phyloP scores from a whole-genome alignment of 2,329 filamentous ascomycete species.

The Penicillium sp. region DNA sequence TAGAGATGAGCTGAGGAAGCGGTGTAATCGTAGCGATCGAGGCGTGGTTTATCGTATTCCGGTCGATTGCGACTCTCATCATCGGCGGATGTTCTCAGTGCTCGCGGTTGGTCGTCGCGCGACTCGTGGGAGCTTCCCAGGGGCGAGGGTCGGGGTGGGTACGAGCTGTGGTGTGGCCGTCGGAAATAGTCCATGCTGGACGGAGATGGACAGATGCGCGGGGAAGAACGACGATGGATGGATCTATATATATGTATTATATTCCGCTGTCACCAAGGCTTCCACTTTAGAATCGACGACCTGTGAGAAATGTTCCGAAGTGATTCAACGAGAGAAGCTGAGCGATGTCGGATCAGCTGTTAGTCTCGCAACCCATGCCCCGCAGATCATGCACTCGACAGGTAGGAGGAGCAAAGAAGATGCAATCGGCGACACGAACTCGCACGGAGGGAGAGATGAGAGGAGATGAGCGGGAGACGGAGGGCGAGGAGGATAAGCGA shows the following conservation, averaged over 20 bases:
- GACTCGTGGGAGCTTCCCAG: conserved; percentile 32
- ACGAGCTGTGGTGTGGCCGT: conserved; percentile 27
- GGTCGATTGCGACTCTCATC: conserved; percentile 21
- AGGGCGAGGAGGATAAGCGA: not conserved
- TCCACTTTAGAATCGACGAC: conserved; percentile 8
- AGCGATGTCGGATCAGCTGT: conserved; percentile 20
- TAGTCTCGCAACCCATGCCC: conserved; percentile 21
- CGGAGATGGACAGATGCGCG: conserved; percentile 1
- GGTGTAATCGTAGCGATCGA: conserved; percentile 17
- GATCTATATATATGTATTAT: no score
- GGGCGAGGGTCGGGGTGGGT: conserved; percentile 34
- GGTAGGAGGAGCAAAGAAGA: conserved; percentile 15
- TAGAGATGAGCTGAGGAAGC: conserved; percentile 13
- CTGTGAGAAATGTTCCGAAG: conserved; percentile 15
- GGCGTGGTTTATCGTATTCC: conserved; percentile 20
- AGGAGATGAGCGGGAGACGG: conserved; percentile 2
- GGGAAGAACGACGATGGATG: not conserved
- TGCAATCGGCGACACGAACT: not conserved
- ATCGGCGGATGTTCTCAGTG: not conserved
- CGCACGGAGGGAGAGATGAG: not conserved
- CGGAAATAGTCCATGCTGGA: conserved; percentile 29
- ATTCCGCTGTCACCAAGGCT: no score
- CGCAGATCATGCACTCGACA: conserved; percentile 16
- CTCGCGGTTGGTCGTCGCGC: conserved; percentile 26
- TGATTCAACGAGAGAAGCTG: conserved; percentile 2